These are phyloP conservation scores for Magnolia officinalis DNA, from an alignment of 164 flowering plant genomes.

Conservation along the genomic window DNA sequence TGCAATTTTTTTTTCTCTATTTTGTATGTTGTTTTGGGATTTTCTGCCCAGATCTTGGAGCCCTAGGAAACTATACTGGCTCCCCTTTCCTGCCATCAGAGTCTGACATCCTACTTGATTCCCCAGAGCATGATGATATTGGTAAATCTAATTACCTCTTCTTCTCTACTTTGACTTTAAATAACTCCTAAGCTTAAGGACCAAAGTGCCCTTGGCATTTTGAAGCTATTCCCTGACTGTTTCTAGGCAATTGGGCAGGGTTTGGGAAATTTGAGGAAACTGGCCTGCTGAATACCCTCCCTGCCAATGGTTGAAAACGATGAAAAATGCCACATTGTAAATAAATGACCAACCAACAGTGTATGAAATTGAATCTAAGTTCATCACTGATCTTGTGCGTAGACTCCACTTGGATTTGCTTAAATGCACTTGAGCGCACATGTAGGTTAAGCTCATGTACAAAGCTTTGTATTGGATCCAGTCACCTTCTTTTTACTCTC, in stretches of 20 bases:
- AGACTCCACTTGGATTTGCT: too few species aligned
- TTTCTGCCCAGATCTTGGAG: conserved; percentile 69
- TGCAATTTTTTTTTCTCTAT: background rate
- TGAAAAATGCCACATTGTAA: too few species aligned
- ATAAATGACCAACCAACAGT: too few species aligned
- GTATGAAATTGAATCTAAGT: too few species aligned
- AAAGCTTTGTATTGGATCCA: background rate
- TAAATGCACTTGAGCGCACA: background rate
- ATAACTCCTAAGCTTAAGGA: background rate
- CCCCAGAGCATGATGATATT: conserved; percentile 83
- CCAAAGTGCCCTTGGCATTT: too few species aligned
- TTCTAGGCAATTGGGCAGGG: background rate
- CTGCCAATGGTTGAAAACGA: too few species aligned
- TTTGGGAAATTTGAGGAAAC: too few species aligned
- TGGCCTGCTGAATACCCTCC: too few species aligned
- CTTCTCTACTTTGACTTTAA: background rate
- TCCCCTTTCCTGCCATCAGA: conserved; percentile 92
- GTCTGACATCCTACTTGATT: conserved; percentile 81
- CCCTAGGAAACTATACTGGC: conserved; percentile 77
- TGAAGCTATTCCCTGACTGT: background rate
- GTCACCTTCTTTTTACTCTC: background rate
- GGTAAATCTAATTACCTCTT: conserved; percentile 39
- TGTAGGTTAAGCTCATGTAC: background rate
- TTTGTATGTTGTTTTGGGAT: background rate
- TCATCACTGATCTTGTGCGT: too few species aligned